These are phyloP conservation scores for Linnemannia hyalina DNA, from an alignment of 192 early-diverging fungal species.

Conservation along the genomic window DNA sequence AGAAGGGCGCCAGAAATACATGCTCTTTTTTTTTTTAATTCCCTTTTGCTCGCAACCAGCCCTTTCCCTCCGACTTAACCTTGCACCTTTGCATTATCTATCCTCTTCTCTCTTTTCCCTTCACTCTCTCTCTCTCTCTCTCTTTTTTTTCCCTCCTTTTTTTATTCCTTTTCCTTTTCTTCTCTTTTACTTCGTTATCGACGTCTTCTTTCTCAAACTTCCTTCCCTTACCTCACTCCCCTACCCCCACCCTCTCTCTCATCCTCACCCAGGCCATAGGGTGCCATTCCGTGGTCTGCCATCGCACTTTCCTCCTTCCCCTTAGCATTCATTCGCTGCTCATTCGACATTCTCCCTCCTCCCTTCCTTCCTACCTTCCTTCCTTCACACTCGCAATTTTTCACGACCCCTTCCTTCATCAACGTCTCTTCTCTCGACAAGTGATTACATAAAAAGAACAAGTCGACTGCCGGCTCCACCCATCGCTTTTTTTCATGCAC, in stretches of 20 bases:
- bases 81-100: too few species aligned
- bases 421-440: neutral
- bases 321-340: neutral
- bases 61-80: neutral
- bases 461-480: neutral
- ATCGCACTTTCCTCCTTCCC: neutral
- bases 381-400: neutral
- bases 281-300: slow-evolving; percentile 9
- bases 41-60: neutral
- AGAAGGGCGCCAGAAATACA: slow-evolving; percentile 8
- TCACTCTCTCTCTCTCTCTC: too few species aligned
- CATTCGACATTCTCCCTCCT: neutral
- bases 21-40: neutral
- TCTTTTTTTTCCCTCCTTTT: neutral
- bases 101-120: too few species aligned
- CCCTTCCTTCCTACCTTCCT: too few species aligned
- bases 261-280: slow-evolving; percentile 35
- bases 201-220: neutral
- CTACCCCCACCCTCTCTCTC: neutral
- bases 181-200: neutral
- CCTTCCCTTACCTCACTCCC: neutral
- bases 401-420: neutral
- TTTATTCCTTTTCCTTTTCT: neutral
- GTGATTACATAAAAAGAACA: neutral
- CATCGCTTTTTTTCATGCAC: neutral